Conservation (phyloP, 768 basidiomycete genomes). For the Mycena leptocephala region DNA sequence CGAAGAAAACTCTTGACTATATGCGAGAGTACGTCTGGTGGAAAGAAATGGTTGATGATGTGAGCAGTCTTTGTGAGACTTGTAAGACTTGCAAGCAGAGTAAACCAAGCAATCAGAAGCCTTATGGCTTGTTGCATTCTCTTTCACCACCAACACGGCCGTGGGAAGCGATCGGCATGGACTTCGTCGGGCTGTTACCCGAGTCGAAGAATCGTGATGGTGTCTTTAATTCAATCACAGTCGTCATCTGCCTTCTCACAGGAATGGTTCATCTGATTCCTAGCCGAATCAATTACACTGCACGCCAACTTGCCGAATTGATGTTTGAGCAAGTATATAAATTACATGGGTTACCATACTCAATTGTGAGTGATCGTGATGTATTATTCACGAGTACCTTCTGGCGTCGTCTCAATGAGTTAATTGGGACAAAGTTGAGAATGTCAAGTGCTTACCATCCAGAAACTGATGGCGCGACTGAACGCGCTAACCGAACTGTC, state of each 20-base stretch:
- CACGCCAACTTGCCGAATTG: constrained; percentile 27
- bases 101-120: too few relatives aligned
- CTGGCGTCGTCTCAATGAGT: too few relatives aligned
- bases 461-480: not conserved
- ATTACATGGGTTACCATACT: constrained; percentile 47
- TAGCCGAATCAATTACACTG: constrained; percentile 22
- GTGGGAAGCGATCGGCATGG: too few relatives aligned
- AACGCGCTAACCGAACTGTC: constrained; percentile 20
- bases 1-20: not conserved
- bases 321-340: constrained; percentile 46
- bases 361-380: constrained; percentile 43
- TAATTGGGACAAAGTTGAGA: too few relatives aligned
- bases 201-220: not conserved
- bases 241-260: not conserved
- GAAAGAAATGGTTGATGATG: not conserved
- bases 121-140: too few relatives aligned
- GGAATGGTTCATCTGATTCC: not conserved
- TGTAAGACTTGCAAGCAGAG: not conserved
- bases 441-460: too few relatives aligned
- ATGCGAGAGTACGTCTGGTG: too few relatives aligned
- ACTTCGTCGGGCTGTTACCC: too few relatives aligned
- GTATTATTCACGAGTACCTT: not conserved
- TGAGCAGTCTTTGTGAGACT: not conserved
- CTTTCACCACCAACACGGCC: too few relatives aligned
- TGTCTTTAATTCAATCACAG: not conserved